A percentile compares a stretch with the other conserved stretches of the same genome.
These are phyloP conservation scores for Rhododendron ovatum DNA, from an alignment of 148 eudicot genomes.

Conservation along the genomic window DNA sequence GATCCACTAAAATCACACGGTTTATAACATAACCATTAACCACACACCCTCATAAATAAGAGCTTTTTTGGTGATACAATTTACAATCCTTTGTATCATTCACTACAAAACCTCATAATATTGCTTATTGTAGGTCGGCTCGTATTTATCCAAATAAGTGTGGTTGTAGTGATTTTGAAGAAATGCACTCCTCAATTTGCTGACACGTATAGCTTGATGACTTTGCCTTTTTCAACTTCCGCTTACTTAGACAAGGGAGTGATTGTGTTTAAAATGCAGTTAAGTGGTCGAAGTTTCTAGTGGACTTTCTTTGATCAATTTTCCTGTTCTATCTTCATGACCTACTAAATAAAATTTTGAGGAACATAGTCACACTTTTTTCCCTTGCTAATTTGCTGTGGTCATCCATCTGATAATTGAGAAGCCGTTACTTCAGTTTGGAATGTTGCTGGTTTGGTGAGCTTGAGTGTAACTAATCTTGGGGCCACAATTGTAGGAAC, in stretches of 20 bases:
- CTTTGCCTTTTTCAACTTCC: background rate
- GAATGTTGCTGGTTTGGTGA: slow-evolving; percentile 3
- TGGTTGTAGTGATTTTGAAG: background rate
- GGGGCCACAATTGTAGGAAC: slow-evolving; percentile 45
- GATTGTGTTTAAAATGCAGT: background rate
- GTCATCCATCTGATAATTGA: background rate
- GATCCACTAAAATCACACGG: background rate
- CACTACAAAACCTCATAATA: background rate
- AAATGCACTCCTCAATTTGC: background rate
- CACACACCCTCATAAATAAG: background rate
- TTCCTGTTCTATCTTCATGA: background rate
- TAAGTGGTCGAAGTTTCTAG: background rate
- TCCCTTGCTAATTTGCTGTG: background rate
- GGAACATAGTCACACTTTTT: background rate
- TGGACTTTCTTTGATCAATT: background rate
- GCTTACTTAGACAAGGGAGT: background rate
- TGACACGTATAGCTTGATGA: background rate
- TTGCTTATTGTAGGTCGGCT: background rate
- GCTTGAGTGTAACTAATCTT: background rate
- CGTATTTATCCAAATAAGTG: background rate
- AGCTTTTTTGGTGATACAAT: background rate
- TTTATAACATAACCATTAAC: background rate
- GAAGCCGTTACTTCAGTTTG: background rate
- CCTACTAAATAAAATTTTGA: background rate
- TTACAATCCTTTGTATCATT: background rate